Evolutionary conservation across 345 rosid species (phyloP).

Genomic region (Mallotus nudiflorus): DNA sequence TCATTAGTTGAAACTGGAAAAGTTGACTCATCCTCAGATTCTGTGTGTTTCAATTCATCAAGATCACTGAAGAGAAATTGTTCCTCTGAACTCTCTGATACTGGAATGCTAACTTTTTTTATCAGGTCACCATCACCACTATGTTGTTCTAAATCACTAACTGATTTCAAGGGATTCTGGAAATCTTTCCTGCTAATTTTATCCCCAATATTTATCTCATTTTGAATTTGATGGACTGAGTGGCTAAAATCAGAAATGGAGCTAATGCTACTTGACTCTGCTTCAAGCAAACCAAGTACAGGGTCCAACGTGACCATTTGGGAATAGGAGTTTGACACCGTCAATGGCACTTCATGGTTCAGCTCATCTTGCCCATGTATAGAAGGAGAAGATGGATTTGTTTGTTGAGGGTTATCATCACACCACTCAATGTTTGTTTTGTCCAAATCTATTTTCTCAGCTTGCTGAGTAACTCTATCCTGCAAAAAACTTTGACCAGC

Average conservation of each 20-base stretch:
- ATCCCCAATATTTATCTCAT: slow-evolving; percentile 21
- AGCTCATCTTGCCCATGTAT: slow-evolving; percentile 13
- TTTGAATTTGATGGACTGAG: slow-evolving; percentile 25
- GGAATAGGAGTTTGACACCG: slow-evolving; percentile 21
- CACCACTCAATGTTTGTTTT: neutral
- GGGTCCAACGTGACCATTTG: slow-evolving; percentile 30
- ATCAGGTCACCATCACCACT: slow-evolving; percentile 27
- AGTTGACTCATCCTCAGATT: slow-evolving; percentile 22
- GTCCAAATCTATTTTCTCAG: slow-evolving; percentile 26
- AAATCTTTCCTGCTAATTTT: slow-evolving; percentile 6
- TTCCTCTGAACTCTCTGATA: slow-evolving; percentile 53
- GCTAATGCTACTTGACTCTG: slow-evolving; percentile 24
- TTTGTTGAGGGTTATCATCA: slow-evolving; percentile 24
- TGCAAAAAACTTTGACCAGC: slow-evolving; percentile 34
- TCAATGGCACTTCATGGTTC: slow-evolving; percentile 21
- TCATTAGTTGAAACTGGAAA: slow-evolving; percentile 32
- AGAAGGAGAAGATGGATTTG: slow-evolving; percentile 16
- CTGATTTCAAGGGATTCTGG: slow-evolving; percentile 22
- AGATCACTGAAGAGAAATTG: slow-evolving; percentile 71
- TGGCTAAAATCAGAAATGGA: slow-evolving; percentile 28
- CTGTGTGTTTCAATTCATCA: slow-evolving; percentile 40
- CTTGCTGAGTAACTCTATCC: slow-evolving; percentile 35
- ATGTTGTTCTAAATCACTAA: slow-evolving; percentile 25
- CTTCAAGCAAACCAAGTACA: slow-evolving; percentile 27
- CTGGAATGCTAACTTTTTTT: slow-evolving; percentile 31